Evolutionary conservation across 805 yeast genomes (phyloP).

Genomic region (Yamadazyma philogaea): DNA sequence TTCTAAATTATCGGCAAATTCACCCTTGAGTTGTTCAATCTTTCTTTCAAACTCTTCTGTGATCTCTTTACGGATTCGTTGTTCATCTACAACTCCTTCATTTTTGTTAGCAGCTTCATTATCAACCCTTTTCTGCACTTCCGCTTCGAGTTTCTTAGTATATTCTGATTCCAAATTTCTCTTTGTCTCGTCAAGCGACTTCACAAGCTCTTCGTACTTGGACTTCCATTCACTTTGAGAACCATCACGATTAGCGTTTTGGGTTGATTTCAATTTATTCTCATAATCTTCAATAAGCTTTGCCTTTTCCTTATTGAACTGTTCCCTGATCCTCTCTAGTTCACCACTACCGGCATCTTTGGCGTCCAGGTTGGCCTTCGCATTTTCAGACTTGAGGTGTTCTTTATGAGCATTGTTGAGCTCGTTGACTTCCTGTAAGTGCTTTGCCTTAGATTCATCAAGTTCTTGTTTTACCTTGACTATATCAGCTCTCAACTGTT

Average conservation of each 20-base stretch:
- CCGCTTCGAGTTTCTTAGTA: slow-evolving; percentile 21
- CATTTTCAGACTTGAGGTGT: background rate
- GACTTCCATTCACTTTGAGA: slow-evolving; percentile 14
- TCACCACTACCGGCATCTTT: slow-evolving; percentile 8
- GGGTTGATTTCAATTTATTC: slow-evolving; percentile 3
- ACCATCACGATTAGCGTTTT: slow-evolving; percentile 14
- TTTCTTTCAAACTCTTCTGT: slow-evolving; percentile 11
- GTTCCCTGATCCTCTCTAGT: slow-evolving; percentile 14
- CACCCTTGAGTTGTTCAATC: slow-evolving; percentile 20
- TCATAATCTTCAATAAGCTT: slow-evolving; percentile 10
- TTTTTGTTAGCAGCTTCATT: slow-evolving; percentile 18
- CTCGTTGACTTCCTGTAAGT: slow-evolving; percentile 8
- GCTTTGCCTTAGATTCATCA: slow-evolving; percentile 15
- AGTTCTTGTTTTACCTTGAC: slow-evolving; percentile 11
- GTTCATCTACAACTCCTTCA: slow-evolving; percentile 6
- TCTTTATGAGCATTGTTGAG: background rate
- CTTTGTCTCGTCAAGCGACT: slow-evolving; percentile 13
- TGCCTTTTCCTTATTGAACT: slow-evolving; percentile 9
- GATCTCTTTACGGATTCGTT: slow-evolving; percentile 5
- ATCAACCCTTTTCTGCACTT: slow-evolving; percentile 15
- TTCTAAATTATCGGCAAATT: slow-evolving; percentile 19
- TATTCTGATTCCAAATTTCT: slow-evolving; percentile 18
- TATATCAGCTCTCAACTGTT: slow-evolving; percentile 22
- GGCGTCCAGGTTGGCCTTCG: slow-evolving; percentile 1
- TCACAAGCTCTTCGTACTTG: slow-evolving; percentile 20